Percentiles rank a stretch among this genome's conserved stretches.
Evolutionary conservation across 2,329 filamentous ascomycete genomes (phyloP).

Genomic region (Juglanconis juglandina): DNA sequence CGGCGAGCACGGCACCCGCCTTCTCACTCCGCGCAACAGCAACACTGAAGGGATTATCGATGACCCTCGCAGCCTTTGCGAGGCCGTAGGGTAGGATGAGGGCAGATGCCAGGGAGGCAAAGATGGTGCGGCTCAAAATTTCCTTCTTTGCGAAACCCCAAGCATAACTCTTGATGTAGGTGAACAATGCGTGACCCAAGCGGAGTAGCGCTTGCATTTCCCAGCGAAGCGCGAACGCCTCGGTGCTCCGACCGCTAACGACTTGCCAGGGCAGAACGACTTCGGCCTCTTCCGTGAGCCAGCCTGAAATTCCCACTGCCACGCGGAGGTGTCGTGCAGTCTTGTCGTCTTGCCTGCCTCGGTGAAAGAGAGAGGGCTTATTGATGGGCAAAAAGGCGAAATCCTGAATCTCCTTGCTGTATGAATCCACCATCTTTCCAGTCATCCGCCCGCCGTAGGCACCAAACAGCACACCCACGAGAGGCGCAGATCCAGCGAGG

Average conservation of each 20-base stretch:
- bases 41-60: conserved; percentile 81
- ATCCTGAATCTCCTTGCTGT: conserved; percentile 83
- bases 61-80: conserved; percentile 62
- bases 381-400: conserved; percentile 73
- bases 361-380: conserved; percentile 36
- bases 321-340: conserved; percentile 62
- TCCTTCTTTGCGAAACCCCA: conserved; percentile 72
- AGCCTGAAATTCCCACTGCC: conserved; percentile 83
- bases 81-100: conserved; percentile 66
- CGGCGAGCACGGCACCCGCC: conserved; percentile 74
- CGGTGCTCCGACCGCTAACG: conserved; percentile 61
- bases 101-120: conserved; percentile 64
- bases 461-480: conserved; percentile 85
- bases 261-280: conserved; percentile 77
- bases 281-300: conserved; percentile 73
- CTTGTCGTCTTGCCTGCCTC: conserved; percentile 26
- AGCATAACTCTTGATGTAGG: conserved; percentile 69
- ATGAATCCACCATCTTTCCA: conserved; percentile 81
- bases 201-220: conserved; percentile 75
- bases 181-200: conserved; percentile 69
- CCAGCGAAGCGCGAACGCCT: conserved; percentile 81
- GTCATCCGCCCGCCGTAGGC: conserved; percentile 80
- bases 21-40: conserved; percentile 75
- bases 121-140: conserved; percentile 69
- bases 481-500: conserved; percentile 78